Percentiles rank a stretch among this genome's conserved stretches.
Evolutionary conservation across 1,139 yeast species (phyloP).

Genomic region (Geotrichum fermentans): DNA sequence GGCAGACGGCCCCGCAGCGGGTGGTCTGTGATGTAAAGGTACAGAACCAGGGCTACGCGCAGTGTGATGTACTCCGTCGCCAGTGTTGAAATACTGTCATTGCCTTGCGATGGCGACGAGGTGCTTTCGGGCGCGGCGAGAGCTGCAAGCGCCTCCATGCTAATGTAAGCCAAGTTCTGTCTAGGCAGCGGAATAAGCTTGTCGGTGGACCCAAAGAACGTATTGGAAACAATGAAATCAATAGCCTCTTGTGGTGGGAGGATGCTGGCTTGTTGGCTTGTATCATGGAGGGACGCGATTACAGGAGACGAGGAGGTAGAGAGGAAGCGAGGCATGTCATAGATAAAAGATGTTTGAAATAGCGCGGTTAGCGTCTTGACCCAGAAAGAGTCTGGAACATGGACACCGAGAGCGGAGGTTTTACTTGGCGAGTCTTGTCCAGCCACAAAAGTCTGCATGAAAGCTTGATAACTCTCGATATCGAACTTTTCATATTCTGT

Average conservation of each 20-base stretch:
- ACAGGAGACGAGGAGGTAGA: slow-evolving; percentile 14
- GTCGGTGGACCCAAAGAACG: slow-evolving; percentile 48
- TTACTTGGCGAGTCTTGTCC: neutral
- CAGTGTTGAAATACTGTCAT: slow-evolving; percentile 17
- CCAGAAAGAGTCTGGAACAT: slow-evolving; percentile 14
- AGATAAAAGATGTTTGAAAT: slow-evolving; percentile 17
- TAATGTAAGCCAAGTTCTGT: slow-evolving; percentile 42
- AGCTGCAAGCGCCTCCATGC: slow-evolving; percentile 45
- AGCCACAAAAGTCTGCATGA: slow-evolving; percentile 41
- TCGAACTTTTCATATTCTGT: slow-evolving; percentile 48
- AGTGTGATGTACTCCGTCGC: slow-evolving; percentile 44
- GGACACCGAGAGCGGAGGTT: neutral
- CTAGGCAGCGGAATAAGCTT: slow-evolving; percentile 40
- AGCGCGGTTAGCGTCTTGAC: slow-evolving; percentile 9
- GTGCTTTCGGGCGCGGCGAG: slow-evolving; percentile 12
- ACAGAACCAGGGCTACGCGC: slow-evolving; percentile 49
- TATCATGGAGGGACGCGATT: neutral
- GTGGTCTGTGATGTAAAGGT: slow-evolving; percentile 50
- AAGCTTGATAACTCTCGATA: slow-evolving; percentile 43
- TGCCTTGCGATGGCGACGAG: neutral
- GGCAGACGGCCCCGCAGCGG: slow-evolving; percentile 51
- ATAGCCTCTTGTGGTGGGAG: slow-evolving; percentile 10
- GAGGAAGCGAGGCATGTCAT: slow-evolving; percentile 16
- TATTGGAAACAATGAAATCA: slow-evolving; percentile 12
- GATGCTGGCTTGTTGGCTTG: neutral